These are phyloP conservation scores for Pythium phragmitis DNA, from an alignment of 352 stramenopile genomes.

Conservation along the genomic window DNA sequence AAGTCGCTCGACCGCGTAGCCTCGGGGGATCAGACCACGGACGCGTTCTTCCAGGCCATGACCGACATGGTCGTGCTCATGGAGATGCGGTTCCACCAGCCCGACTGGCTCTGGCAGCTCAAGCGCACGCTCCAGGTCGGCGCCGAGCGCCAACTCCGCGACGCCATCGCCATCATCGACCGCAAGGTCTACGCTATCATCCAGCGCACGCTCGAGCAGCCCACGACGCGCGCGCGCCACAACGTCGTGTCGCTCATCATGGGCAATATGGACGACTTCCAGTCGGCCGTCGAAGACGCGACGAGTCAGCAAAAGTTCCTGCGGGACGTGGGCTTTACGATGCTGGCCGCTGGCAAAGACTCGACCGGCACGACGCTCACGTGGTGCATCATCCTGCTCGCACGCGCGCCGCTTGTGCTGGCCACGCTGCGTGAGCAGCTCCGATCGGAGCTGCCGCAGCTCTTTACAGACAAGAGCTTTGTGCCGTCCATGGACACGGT, in stretches of 20 bases:
- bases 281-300: constrained; percentile 23
- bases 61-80: not conserved
- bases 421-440: constrained; percentile 15
- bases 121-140: constrained; percentile 32
- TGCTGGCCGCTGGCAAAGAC: constrained; percentile 70
- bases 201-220: constrained; percentile 32
- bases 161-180: constrained; percentile 30
- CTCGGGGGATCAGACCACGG: not conserved
- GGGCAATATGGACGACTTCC: constrained; percentile 29
- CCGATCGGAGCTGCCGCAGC: not conserved
- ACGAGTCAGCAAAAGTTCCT: constrained; percentile 33
- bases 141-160: constrained; percentile 36
- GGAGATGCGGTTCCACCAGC: constrained; percentile 44
- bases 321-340: constrained; percentile 72
- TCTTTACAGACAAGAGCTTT: constrained; percentile 11
- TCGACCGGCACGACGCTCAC: constrained; percentile 59
- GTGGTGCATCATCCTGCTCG: constrained; percentile 81
- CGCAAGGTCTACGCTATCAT: constrained; percentile 29
- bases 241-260: constrained; percentile 41
- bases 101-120: constrained; percentile 48
- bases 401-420: constrained; percentile 45
- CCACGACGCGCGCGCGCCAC: constrained; percentile 10
- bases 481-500: constrained; percentile 19
- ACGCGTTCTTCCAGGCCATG: constrained; percentile 3
- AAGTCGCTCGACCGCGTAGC: constrained; percentile 29